Evolutionary conservation across 352 stramenopile species (phyloP), one percentile per base, ranked within the genome.

Genomic region (Globisporangium perplexum): DNA sequence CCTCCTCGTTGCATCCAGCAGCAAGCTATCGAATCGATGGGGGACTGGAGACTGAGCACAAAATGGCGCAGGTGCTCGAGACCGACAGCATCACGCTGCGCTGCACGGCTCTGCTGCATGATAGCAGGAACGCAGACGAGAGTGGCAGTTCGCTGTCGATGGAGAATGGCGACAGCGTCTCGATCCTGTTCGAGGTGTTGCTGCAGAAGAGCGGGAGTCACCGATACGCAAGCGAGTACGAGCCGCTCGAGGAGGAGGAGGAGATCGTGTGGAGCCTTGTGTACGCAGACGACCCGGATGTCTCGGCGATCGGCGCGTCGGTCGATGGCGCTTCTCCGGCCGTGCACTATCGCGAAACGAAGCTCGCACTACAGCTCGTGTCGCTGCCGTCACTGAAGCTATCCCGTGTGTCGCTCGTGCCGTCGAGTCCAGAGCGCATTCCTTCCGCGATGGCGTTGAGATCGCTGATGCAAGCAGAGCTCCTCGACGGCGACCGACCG

Each of bases 201-300:
- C 55, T 84, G 46, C 53, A 54, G 33, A 53, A 55, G 44, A 60
- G 17, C n/a, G 55, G 26, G 50, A 36, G 20, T 14, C 41, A 48
- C n/a, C n/a, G 38, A 28, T 52, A 47, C 17, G 20, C 22, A n/a
- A 33, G n/a, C 24, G 48, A 57, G 14, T 20, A 55, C 14, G 56
- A 62, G 26, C 46, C n/a, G 10, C 46, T 57, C 2, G 65, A 79
- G 18, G 56, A 83, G 22, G 57, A 71, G 26, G 63, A 80, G 30
- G 51, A 73, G 51, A 67, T 90, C 24, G 66, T 86, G 46, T 90
- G 80, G 77, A 83, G 64, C 31, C 64, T 88, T 41, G 62, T 88
- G 10, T 88, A 90, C 51, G 68, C 66, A 6, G 54, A 57, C 7
- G 61, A 62, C 3, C 7, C 39, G n/a, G 39, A 45, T 2, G 12